A percentile compares a stretch with the other conserved stretches of the same genome.
Evolutionary conservation across 75 land plant genomes (phyloP).

Genomic region (Chamaecyparis obtusa): DNA sequence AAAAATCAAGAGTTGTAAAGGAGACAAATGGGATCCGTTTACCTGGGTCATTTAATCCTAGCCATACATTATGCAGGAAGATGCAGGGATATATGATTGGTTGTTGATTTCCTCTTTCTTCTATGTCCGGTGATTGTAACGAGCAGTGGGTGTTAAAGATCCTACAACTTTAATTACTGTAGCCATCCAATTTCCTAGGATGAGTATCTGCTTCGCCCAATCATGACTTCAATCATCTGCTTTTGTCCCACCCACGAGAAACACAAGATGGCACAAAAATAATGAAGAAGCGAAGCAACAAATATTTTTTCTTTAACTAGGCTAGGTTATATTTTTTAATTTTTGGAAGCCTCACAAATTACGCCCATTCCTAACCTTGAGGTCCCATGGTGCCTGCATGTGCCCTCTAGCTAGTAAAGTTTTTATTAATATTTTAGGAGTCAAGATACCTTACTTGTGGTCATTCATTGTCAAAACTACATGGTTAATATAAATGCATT

Average conservation of each 20-base stretch:
- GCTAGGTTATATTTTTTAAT: too few species aligned
- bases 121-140: not conserved
- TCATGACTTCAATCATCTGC: conserved; percentile 5
- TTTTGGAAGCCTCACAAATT: not conserved
- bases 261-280: not conserved
- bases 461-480: too few species aligned
- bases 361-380: not conserved
- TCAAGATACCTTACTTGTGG: too few species aligned
- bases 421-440: too few species aligned
- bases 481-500: too few species aligned
- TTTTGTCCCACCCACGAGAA: not conserved
- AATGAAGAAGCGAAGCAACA: too few species aligned
- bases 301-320: too few species aligned
- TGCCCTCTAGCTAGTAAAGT: not conserved
- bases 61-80: not conserved
- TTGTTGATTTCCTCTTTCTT: not conserved
- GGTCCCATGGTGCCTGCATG: not conserved
- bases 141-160: conserved; percentile 1
- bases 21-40: conserved; percentile 3
- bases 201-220: not conserved
- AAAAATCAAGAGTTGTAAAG: not conserved
- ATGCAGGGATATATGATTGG: not conserved
- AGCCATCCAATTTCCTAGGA: conserved; percentile 5
- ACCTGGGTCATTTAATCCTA: not conserved
- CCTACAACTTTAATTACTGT: not conserved